Percentiles rank a stretch among this genome's conserved stretches.
These are phyloP conservation scores for Albophoma yamanashiensis DNA, from an alignment of 2,329 filamentous ascomycete genomes.

Conservation along the genomic window DNA sequence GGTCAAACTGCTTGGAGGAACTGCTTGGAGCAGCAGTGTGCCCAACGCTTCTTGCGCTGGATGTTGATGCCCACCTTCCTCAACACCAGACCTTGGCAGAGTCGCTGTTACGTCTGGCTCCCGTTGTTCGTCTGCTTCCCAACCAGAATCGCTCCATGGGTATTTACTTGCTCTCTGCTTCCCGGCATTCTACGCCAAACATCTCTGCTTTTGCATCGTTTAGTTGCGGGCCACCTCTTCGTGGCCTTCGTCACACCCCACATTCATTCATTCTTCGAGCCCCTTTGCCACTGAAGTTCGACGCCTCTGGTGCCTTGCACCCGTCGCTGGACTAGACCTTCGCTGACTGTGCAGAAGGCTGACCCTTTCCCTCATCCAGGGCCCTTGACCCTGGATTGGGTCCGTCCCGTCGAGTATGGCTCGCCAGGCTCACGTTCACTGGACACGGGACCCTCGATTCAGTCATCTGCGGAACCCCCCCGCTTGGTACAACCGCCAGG, in stretches of 20 bases:
- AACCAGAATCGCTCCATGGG: background rate
- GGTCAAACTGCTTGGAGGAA: background rate
- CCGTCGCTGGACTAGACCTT: background rate
- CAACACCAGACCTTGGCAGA: background rate
- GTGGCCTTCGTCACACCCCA: background rate
- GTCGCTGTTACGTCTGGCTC: background rate
- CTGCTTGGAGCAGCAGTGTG: background rate
- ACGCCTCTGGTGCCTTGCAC: background rate
- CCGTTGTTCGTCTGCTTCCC: background rate
- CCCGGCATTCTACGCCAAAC: background rate
- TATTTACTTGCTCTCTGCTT: background rate
- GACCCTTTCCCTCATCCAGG: background rate
- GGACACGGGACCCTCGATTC: conserved; percentile 7
- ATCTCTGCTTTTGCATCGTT: conserved; percentile 2
- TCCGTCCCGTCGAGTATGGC: conserved; percentile 11
- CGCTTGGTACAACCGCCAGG: conserved; percentile 6
- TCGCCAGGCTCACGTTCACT: conserved; percentile 10
- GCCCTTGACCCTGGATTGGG: background rate
- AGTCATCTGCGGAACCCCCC: conserved; percentile 6
- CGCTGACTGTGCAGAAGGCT: background rate
- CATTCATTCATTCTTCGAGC: background rate
- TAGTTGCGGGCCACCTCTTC: background rate
- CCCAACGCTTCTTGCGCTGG: background rate
- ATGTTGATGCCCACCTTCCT: background rate
- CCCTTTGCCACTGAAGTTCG: background rate